Evolutionary conservation across 2,329 filamentous ascomycete species (phyloP).

Genomic region (Fusarium citri): DNA sequence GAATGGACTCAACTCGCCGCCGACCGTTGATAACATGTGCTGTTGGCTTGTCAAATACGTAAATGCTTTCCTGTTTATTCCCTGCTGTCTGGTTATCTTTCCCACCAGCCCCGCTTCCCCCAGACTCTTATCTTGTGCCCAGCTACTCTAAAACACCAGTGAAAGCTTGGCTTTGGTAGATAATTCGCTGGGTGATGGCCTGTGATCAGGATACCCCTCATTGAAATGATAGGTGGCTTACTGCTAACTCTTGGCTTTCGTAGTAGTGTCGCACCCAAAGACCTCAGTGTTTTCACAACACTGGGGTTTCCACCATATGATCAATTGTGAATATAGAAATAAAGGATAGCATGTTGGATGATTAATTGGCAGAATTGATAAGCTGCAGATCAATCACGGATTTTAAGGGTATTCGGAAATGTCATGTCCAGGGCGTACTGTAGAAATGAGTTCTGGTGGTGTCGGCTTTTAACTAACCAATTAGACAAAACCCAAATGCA

Average conservation of each 20-base stretch:
- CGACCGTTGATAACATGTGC: conserved; percentile 6
- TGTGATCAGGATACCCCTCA: conserved; percentile 34
- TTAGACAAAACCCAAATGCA: not conserved
- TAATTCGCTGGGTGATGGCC: conserved; percentile 7
- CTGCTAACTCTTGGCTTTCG: conserved; percentile 27
- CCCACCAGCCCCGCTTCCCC: not conserved
- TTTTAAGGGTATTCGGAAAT: not conserved
- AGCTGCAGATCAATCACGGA: not conserved
- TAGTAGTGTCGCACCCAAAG: conserved; percentile 9
- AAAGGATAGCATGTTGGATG: no score
- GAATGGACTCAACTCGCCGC: not conserved
- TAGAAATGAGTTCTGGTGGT: not conserved
- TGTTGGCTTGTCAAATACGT: not conserved
- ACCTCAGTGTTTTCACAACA: no score
- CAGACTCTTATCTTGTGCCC: conserved; percentile 15
- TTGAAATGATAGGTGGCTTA: conserved; percentile 11
- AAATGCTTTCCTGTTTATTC: not conserved
- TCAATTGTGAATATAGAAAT: no score
- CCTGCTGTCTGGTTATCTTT: not conserved
- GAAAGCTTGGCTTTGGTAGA: conserved; percentile 5
- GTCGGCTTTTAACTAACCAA: conserved; percentile 32
- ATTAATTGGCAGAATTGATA: not conserved
- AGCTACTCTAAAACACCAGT: not conserved
- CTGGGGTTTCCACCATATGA: no score
- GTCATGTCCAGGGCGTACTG: conserved; percentile 14